These are phyloP conservation scores for Pelargonium nanum DNA, from an alignment of 345 rosid genomes.

Conservation along the genomic window DNA sequence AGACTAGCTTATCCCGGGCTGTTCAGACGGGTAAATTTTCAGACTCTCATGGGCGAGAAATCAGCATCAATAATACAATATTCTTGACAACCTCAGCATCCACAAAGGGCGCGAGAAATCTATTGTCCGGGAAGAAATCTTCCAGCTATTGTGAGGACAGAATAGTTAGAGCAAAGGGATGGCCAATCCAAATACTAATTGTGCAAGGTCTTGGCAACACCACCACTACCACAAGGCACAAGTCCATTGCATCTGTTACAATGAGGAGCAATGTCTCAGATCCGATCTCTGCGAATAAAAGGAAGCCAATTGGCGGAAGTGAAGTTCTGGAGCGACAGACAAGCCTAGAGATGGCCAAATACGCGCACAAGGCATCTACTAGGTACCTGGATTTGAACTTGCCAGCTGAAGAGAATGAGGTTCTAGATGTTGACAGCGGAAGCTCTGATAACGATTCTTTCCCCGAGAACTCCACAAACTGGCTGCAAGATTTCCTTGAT, in stretches of 20 bases:
- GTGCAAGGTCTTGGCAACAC: slow-evolving; percentile 15
- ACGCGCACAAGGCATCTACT: slow-evolving; percentile 25
- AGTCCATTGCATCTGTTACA: slow-evolving; percentile 1
- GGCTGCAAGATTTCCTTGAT: slow-evolving; percentile 40
- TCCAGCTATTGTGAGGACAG: slow-evolving; percentile 36
- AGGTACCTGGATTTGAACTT: slow-evolving; percentile 56
- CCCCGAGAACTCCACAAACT: slow-evolving; percentile 28
- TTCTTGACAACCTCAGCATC: slow-evolving; percentile 42
- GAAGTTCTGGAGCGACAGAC: slow-evolving; percentile 19
- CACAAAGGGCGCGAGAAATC: slow-evolving; percentile 7
- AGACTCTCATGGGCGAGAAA: slow-evolving; percentile 62
- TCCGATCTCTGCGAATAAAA: slow-evolving; percentile 25
- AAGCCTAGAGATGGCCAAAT: slow-evolving; percentile 25
- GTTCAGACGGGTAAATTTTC: slow-evolving; percentile 41
- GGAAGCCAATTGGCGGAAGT: slow-evolving; percentile 34
- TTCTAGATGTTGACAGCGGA: slow-evolving; percentile 16
- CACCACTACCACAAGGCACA: slow-evolving; percentile 2
- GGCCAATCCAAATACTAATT: slow-evolving; percentile 37
- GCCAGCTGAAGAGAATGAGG: slow-evolving; percentile 47
- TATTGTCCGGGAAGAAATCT: slow-evolving; percentile 3
- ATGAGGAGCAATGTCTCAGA: slow-evolving; percentile 3
- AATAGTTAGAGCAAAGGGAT: slow-evolving; percentile 33
- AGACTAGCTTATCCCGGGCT: slow-evolving; percentile 41
- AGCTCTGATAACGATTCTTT: slow-evolving; percentile 16
- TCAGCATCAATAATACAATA: slow-evolving; percentile 40